These are phyloP conservation scores for Combretum micranthum DNA, from an alignment of 345 rosid genomes.

Conservation along the genomic window DNA sequence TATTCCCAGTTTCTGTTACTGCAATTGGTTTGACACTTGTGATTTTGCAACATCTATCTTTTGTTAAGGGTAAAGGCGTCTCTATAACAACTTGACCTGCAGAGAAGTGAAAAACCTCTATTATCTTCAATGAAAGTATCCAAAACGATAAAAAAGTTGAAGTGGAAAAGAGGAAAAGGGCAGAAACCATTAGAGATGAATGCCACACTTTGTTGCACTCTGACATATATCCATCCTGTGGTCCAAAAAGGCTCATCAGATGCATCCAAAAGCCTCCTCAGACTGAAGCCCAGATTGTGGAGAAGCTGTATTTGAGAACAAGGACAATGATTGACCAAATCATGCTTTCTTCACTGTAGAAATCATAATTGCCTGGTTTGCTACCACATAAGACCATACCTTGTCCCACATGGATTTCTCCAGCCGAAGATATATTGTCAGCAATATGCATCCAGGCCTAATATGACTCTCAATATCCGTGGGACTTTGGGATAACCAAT, in stretches of 20 bases:
- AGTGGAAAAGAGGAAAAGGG: not conserved
- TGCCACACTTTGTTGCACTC: conserved; percentile 50
- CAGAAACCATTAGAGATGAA: conserved; percentile 44
- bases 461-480: conserved; percentile 71
- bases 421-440: conserved; percentile 56
- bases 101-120: conserved; percentile 4
- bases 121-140: not conserved
- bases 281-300: conserved; percentile 43
- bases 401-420: conserved; percentile 45
- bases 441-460: conserved; percentile 63
- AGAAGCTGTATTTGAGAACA: conserved; percentile 31
- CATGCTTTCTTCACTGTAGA: not conserved
- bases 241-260: conserved; percentile 54
- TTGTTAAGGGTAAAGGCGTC: conserved; percentile 32
- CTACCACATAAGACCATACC: conserved; percentile 25
- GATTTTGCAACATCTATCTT: conserved; percentile 39
- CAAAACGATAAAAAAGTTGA: not conserved
- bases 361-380: conserved; percentile 1
- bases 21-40: conserved; percentile 59
- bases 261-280: conserved; percentile 44
- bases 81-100: conserved; percentile 61
- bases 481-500: conserved; percentile 64
- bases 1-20: conserved; percentile 32
- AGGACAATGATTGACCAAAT: conserved; percentile 7
- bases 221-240: conserved; percentile 54